These are phyloP conservation scores for Baeospora myosura DNA, from an alignment of 1,284 basidiomycete genomes.

Conservation along the genomic window DNA sequence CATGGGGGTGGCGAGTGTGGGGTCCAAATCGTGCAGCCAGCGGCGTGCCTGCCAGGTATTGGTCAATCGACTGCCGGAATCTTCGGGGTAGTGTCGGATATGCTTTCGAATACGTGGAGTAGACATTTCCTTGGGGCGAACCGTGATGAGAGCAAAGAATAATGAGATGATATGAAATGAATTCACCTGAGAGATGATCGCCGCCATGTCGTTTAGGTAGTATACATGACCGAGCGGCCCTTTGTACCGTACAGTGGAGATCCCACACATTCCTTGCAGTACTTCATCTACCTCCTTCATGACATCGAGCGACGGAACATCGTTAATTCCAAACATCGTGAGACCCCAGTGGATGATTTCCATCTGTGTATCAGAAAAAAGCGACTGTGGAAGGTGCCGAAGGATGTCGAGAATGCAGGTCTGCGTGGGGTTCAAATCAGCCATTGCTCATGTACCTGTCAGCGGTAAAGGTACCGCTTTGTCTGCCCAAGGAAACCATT, in stretches of 20 bases:
- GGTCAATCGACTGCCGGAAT: not conserved
- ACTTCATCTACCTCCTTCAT: conserved; percentile 20
- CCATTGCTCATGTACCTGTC: not conserved
- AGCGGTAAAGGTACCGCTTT: not conserved
- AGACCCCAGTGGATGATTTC: conserved; percentile 28
- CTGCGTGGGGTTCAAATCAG: conserved; percentile 12
- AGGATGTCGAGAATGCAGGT: conserved; percentile 27
- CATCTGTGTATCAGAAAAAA: conserved; percentile 25
- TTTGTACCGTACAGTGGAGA: conserved; percentile 21
- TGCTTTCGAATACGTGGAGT: conserved; percentile 8
- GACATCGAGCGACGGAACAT: conserved; percentile 22
- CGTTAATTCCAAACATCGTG: conserved; percentile 19
- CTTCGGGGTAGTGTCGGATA: conserved; percentile 13
- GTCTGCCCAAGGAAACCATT: conserved; percentile 2
- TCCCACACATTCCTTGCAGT: conserved; percentile 25
- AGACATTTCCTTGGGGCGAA: conserved; percentile 25
- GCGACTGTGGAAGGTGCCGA: conserved; percentile 28
- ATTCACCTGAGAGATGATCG: conserved; percentile 27
- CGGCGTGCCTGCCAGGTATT: conserved; percentile 8
- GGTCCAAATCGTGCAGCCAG: conserved; percentile 10
- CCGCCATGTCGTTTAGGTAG: conserved; percentile 22
- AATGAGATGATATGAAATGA: not conserved
- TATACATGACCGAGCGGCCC: conserved; percentile 29
- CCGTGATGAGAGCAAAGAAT: not conserved
- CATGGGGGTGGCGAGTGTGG: conserved; percentile 9